Evolutionary conservation across 2,329 filamentous ascomycete genomes (phyloP).

Genomic region (Penicillium decumbens): DNA sequence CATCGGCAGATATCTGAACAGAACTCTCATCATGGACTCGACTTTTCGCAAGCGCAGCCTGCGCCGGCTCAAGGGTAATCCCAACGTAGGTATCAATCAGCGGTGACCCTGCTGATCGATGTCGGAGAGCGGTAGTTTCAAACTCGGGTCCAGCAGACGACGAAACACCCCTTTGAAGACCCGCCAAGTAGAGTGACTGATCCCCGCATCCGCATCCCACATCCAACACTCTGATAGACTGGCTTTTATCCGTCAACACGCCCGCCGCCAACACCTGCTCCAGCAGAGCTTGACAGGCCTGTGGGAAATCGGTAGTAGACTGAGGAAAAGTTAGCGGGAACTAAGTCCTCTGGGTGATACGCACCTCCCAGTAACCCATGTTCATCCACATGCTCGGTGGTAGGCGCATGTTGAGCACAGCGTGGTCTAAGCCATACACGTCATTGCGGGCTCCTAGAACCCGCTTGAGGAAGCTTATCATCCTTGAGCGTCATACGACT

Average conservation of each 20-base stretch:
- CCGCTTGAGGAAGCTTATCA: conserved; percentile 9
- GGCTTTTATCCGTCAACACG: conserved; percentile 27
- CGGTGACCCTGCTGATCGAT: neutral
- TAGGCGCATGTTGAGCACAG: conserved; percentile 50
- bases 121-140: neutral
- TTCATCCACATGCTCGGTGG: conserved; percentile 61
- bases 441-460: conserved; percentile 8
- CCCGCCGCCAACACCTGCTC: conserved; percentile 47
- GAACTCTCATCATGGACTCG: conserved; percentile 1
- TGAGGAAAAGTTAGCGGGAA: conserved; percentile 5
- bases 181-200: conserved; percentile 49
- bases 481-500: neutral
- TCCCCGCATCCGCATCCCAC: conserved; percentile 59
- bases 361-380: conserved; percentile 56
- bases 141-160: neutral
- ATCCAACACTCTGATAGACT: conserved; percentile 39
- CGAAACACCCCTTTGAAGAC: conserved; percentile 17
- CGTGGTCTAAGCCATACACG: conserved; percentile 53
- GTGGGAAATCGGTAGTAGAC: conserved; percentile 37
- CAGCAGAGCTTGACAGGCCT: conserved; percentile 50
- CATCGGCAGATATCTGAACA: conserved; percentile 1
- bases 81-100: conserved; percentile 49
- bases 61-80: conserved; percentile 48
- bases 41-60: conserved; percentile 38
- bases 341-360: neutral